These are phyloP conservation scores for Peronospora farinosa DNA, from an alignment of 352 stramenopile genomes.

Conservation along the genomic window DNA sequence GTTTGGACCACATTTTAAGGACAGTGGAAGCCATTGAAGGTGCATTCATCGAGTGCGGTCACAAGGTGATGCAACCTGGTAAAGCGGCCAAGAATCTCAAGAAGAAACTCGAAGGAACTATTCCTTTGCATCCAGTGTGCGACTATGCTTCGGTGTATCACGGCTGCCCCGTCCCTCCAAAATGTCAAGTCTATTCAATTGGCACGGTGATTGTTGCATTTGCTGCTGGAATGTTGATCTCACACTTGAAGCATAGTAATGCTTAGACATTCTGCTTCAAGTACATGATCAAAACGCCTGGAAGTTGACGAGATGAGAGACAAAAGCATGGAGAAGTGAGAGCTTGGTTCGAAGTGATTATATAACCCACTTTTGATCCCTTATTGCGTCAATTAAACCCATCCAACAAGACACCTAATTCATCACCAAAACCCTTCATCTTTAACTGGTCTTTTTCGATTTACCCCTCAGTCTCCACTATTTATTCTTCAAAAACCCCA, in stretches of 20 bases:
- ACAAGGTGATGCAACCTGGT: slow-evolving; percentile 51
- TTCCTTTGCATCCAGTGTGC: slow-evolving; percentile 47
- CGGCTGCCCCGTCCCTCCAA: slow-evolving; percentile 59
- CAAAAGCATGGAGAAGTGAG: too few relatives aligned
- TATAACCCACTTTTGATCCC: too few relatives aligned
- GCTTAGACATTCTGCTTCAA: too few relatives aligned
- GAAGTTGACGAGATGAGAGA: not conserved
- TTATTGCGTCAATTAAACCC: too few relatives aligned
- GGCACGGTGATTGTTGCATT: slow-evolving; percentile 53
- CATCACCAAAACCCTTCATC: too few relatives aligned
- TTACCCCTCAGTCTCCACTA: not conserved
- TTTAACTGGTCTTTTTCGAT: not conserved
- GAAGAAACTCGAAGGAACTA: slow-evolving; percentile 43
- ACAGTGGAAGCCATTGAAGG: slow-evolving; percentile 66
- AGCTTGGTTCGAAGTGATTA: too few relatives aligned
- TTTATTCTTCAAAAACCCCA: not conserved
- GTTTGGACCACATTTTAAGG: slow-evolving; percentile 69
- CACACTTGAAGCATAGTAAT: slow-evolving; percentile 46
- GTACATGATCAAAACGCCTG: too few relatives aligned
- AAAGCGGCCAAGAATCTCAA: slow-evolving; percentile 48
- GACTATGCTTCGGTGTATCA: slow-evolving; percentile 38
- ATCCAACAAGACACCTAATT: too few relatives aligned
- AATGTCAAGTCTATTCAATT: slow-evolving; percentile 64
- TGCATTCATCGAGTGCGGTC: slow-evolving; percentile 62
- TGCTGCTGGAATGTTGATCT: slow-evolving; percentile 48